These are phyloP conservation scores for Pseudotsuga menziesii DNA, from an alignment of 75 land plant species.

Conservation along the genomic window DNA sequence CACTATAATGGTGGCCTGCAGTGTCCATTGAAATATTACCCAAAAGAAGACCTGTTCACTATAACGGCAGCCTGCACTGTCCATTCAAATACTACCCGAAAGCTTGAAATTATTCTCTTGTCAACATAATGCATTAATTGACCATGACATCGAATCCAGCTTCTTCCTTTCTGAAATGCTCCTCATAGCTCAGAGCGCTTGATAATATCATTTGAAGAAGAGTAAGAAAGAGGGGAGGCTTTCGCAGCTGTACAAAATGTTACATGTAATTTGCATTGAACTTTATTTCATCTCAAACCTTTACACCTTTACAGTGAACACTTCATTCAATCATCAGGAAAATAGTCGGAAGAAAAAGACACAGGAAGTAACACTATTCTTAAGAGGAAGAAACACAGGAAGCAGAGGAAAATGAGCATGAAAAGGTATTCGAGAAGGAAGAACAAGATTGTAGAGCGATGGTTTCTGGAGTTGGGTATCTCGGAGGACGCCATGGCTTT, in stretches of 20 bases:
- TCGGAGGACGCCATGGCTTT: neutral
- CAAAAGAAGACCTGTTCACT: neutral
- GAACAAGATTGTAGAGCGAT: neutral
- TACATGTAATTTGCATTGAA: too few relatives aligned
- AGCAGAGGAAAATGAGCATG: neutral
- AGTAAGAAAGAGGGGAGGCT: too few relatives aligned
- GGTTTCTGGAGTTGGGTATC: neutral
- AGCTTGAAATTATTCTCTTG: neutral
- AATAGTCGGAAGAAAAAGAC: too few relatives aligned
- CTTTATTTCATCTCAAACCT: too few relatives aligned
- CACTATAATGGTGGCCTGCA: too few relatives aligned
- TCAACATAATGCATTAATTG: neutral
- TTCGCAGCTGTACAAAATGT: too few relatives aligned
- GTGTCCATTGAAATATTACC: neutral
- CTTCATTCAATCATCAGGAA: too few relatives aligned
- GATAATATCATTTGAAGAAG: too few relatives aligned
- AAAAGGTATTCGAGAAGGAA: slow-evolving; percentile 1
- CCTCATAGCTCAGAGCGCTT: neutral
- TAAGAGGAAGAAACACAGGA: slow-evolving; percentile 2
- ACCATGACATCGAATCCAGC: neutral
- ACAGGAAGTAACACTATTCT: neutral
- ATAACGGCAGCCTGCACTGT: too few relatives aligned
- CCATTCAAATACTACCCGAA: neutral
- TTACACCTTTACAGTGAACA: too few relatives aligned
- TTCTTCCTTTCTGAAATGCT: neutral